These are phyloP conservation scores for Candida tropicalis DNA, from an alignment of 1,139 yeast genomes.

Conservation along the genomic window DNA sequence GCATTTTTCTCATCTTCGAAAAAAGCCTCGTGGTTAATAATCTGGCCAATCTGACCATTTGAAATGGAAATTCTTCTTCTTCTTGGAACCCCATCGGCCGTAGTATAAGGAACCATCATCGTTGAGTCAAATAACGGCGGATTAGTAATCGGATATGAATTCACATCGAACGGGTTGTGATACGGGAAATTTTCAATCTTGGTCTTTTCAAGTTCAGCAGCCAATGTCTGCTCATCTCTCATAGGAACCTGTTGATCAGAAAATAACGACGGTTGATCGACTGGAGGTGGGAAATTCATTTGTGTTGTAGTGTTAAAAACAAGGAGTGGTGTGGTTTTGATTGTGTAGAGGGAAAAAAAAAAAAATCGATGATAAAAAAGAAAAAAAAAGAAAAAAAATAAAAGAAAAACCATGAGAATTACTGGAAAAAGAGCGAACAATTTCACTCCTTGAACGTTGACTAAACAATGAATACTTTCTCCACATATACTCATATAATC, in stretches of 20 bases:
- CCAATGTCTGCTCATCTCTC: background rate
- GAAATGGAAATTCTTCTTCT: slow-evolving; percentile 72
- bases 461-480: too few relatives aligned
- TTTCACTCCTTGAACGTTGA: too few relatives aligned
- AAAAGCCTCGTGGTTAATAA: slow-evolving; percentile 50
- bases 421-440: too few relatives aligned
- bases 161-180: slow-evolving; percentile 43
- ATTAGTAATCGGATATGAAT: slow-evolving; percentile 61
- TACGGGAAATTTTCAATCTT: slow-evolving; percentile 12
- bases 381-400: too few relatives aligned
- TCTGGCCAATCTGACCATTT: slow-evolving; percentile 79
- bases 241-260: background rate
- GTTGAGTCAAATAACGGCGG: slow-evolving; percentile 67
- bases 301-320: background rate
- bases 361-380: background rate
- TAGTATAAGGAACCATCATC: slow-evolving; percentile 42
- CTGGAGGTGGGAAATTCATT: slow-evolving; percentile 2
- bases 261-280: slow-evolving; percentile 2
- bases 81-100: slow-evolving; percentile 46
- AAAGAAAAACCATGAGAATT: too few relatives aligned
- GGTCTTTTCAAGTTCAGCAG: slow-evolving; percentile 1
- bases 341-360: background rate
- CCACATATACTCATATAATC: too few relatives aligned
- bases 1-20: slow-evolving; percentile 24
- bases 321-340: background rate